phyloP scores from a whole-genome alignment of 352 stramenopile species.

The Globisporangium recalcitrans region DNA sequence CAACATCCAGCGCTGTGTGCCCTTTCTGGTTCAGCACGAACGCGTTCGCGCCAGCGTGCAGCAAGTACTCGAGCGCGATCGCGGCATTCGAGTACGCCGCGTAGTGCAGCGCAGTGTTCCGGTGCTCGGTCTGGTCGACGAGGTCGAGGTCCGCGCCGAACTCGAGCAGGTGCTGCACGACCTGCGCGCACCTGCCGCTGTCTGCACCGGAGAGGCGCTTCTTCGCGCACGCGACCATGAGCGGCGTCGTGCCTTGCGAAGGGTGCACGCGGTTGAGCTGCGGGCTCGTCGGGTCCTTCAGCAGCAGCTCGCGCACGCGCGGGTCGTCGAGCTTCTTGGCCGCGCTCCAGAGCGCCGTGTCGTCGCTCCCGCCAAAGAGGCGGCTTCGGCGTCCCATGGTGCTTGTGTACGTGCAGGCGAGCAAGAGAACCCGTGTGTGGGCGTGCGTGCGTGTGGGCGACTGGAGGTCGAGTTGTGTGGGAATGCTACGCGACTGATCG shows the following conservation, averaged over 20 bases:
- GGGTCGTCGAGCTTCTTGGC: conserved; percentile 15
- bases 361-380: conserved; percentile 2
- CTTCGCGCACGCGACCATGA: conserved; percentile 63
- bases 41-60: conserved; percentile 36
- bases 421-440: not conserved
- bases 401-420: not conserved
- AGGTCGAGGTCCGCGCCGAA: conserved; percentile 44
- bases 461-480: not conserved
- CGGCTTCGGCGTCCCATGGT: conserved; percentile 11
- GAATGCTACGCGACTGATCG: not conserved
- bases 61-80: conserved; percentile 45
- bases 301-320: conserved; percentile 12
- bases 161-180: conserved; percentile 49
- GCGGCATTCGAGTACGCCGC: conserved; percentile 52
- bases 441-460: not conserved
- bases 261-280: conserved; percentile 40
- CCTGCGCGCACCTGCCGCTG: conserved; percentile 16
- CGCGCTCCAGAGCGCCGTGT: conserved; percentile 16
- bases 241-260: conserved; percentile 44
- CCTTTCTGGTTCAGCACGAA: conserved; percentile 52
- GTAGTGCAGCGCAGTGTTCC: conserved; percentile 65
- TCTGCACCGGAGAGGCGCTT: conserved; percentile 13
- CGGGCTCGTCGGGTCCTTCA: conserved; percentile 9
- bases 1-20: conserved; percentile 56
- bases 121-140: conserved; percentile 30